Conservation (phyloP, 1,139 yeast genomes). For the Yamadazyma friedrichii region DNA sequence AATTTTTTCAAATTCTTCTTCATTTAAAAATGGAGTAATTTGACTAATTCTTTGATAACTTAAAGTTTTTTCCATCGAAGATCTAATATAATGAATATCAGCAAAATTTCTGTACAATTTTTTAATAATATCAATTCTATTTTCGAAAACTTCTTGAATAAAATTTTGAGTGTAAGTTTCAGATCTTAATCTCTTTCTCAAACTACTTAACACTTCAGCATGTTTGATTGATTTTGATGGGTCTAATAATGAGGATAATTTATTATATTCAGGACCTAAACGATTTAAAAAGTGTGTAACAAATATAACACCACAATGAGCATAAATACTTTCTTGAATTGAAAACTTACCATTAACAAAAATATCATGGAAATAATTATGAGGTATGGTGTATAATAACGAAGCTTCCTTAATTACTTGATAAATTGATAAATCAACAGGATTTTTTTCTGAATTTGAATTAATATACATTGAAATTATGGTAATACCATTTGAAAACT, state of each 20-base stretch:
- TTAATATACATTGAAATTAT: conserved; percentile 83
- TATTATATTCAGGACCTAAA: conserved; percentile 84
- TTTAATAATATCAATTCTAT: conserved; percentile 70
- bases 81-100: conserved; percentile 78
- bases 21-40: conserved; percentile 71
- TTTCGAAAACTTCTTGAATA: conserved; percentile 73
- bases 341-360: conserved; percentile 80
- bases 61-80: conserved; percentile 75
- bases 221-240: conserved; percentile 58
- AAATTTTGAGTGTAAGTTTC: conserved; percentile 90
- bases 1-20: conserved; percentile 69
- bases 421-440: conserved; percentile 73
- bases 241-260: conserved; percentile 65
- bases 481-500: conserved; percentile 85
- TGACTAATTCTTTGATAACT: conserved; percentile 85
- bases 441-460: conserved; percentile 44
- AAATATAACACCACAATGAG: conserved; percentile 90
- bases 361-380: conserved; percentile 72
- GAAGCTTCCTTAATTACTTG: conserved; percentile 96
- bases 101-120: conserved; percentile 92
- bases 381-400: conserved; percentile 85
- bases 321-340: conserved; percentile 90
- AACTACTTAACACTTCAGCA: conserved; percentile 72
- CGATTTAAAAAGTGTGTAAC: conserved; percentile 94
- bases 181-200: conserved; percentile 87